Conservation (phyloP, 345 rosid species). For the Garcia nutans region DNA sequence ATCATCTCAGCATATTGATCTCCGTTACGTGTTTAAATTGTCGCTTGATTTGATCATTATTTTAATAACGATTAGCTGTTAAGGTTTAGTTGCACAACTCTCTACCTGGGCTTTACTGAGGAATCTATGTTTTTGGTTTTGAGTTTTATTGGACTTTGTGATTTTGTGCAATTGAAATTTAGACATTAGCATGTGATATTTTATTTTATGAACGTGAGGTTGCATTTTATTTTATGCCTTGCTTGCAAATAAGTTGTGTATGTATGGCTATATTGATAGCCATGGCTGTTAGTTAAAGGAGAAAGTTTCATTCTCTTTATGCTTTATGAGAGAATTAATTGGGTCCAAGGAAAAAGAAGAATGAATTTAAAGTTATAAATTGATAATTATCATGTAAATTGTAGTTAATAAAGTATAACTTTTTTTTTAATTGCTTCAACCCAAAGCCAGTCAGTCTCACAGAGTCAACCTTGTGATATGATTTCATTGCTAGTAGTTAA, state of each 20-base stretch:
- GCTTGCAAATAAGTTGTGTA: not conserved
- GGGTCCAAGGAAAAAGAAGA: not conserved
- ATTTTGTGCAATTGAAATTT: not conserved
- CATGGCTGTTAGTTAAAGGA: not conserved
- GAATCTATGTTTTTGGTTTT: not conserved
- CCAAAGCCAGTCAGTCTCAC: not conserved
- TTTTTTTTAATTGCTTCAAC: not conserved
- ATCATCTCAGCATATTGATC: not conserved
- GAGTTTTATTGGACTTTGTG: not conserved
- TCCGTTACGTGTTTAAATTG: not conserved
- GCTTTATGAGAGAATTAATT: not conserved
- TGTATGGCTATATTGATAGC: not conserved
- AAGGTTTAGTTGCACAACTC: not conserved
- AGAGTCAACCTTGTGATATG: not conserved
- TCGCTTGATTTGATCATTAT: not conserved
- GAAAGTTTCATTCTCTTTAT: not conserved
- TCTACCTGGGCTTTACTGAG: not conserved
- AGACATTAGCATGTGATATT: not conserved
- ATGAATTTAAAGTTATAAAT: not conserved
- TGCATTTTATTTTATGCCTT: not conserved
- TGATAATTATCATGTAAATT: not conserved
- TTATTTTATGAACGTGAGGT: not conserved
- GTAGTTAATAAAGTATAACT: not conserved
- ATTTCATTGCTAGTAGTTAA: conserved; percentile 6
- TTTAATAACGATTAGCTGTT: not conserved